Percentiles rank a stretch among this genome's conserved stretches.
phyloP scores from a whole-genome alignment of 129 eudicot species.

The Oenanthe sinensis region DNA sequence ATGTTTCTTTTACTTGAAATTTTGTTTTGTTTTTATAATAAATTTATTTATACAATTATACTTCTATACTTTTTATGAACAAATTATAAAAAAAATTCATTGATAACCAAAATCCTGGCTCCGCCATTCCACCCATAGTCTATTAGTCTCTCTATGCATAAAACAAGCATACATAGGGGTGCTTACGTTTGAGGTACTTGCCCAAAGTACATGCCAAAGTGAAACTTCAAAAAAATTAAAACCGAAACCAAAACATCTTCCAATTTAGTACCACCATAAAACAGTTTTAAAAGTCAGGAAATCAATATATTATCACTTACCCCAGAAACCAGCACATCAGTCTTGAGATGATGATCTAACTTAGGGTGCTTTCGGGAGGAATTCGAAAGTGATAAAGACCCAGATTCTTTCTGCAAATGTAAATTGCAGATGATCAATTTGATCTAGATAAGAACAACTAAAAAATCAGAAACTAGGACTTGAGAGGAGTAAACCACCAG shows the following conservation, averaged over 20 bases:
- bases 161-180: neutral
- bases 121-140: no score
- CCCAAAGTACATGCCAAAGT: neutral
- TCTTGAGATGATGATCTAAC: constrained; percentile 23
- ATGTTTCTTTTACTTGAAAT: no score
- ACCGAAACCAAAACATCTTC: neutral
- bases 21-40: no score
- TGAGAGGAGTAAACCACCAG: neutral
- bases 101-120: no score
- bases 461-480: neutral
- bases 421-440: neutral
- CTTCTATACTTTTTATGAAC: no score
- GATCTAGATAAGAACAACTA: neutral
- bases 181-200: neutral
- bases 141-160: neutral
- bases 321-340: constrained; percentile 19
- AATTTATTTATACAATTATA: no score
- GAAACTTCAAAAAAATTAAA: neutral
- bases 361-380: constrained; percentile 27
- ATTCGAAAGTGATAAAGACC: constrained; percentile 11
- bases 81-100: no score
- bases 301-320: constrained; percentile 23
- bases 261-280: neutral
- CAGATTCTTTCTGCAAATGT: constrained; percentile 25
- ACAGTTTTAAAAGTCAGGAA: neutral